A percentile compares a stretch with the other conserved stretches of the same genome.
These are phyloP conservation scores for Fusarium foetens DNA, from an alignment of 2,329 filamentous ascomycete genomes.

Conservation along the genomic window DNA sequence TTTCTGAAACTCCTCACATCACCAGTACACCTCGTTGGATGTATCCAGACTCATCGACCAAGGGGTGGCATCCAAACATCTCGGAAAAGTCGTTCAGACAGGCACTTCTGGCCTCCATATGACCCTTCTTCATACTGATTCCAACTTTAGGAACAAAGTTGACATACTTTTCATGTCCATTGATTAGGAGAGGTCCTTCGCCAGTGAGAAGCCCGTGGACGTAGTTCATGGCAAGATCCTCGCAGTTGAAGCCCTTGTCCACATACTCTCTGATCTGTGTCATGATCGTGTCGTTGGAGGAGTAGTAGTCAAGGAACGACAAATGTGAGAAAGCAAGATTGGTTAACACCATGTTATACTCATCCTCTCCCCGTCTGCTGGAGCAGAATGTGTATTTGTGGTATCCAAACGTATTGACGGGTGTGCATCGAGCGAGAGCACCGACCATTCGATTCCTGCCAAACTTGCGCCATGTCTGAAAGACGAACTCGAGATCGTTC, in stretches of 20 bases:
- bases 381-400: conserved; percentile 50
- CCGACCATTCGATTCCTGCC: conserved; percentile 50
- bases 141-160: conserved; percentile 47
- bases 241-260: conserved; percentile 53
- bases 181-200: conserved; percentile 49
- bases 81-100: conserved; percentile 51
- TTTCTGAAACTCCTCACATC: conserved; percentile 23
- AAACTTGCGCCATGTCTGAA: conserved; percentile 54
- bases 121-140: conserved; percentile 49
- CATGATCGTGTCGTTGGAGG: conserved; percentile 47
- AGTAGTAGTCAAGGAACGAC: conserved; percentile 53
- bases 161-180: conserved; percentile 47
- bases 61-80: conserved; percentile 50
- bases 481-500: conserved; percentile 53
- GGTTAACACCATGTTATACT: conserved; percentile 52
- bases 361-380: conserved; percentile 36
- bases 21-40: conserved; percentile 48
- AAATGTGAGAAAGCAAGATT: conserved; percentile 53
- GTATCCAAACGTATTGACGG: conserved; percentile 37
- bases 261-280: conserved; percentile 50
- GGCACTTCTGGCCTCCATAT: conserved; percentile 48
- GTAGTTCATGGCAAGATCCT: conserved; percentile 54
- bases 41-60: conserved; percentile 49
- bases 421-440: conserved; percentile 51
- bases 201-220: conserved; percentile 49